Evolutionary conservation across 768 basidiomycete genomes (phyloP).

Genomic region (Pleurotus eryngii): DNA sequence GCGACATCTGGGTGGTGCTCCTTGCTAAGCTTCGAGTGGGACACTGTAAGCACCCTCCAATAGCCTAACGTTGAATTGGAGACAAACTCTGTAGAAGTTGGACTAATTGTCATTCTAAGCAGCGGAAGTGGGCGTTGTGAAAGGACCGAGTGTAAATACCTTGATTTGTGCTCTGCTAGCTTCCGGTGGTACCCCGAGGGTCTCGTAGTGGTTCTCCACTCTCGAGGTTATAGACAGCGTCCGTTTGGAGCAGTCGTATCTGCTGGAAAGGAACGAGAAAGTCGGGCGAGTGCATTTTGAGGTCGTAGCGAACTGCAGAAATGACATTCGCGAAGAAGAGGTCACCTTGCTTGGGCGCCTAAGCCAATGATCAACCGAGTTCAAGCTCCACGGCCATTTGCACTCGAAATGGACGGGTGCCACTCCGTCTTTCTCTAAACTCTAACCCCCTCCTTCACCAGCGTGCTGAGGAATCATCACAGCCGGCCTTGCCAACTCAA

Average conservation of each 20-base stretch:
- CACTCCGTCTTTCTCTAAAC: no score
- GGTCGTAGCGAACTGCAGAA: neutral
- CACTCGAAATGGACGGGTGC: no score
- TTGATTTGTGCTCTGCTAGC: slow-evolving; percentile 44
- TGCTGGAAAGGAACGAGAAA: neutral
- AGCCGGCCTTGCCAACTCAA: no score
- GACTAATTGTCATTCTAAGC: slow-evolving; percentile 22
- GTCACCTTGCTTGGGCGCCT: no score
- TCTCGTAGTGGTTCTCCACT: slow-evolving; percentile 30
- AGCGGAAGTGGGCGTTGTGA: neutral
- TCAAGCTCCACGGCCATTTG: no score
- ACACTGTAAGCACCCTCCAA: neutral
- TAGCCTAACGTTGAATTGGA: neutral
- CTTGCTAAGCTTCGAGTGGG: slow-evolving; percentile 28
- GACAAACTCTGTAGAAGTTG: slow-evolving; percentile 37
- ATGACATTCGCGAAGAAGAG: neutral
- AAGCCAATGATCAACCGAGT: no score
- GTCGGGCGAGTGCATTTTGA: neutral
- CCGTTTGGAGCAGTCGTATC: neutral
- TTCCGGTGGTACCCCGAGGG: slow-evolving; percentile 32
- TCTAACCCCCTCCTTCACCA: no score
- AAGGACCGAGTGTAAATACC: slow-evolving; percentile 17
- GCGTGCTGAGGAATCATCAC: no score
- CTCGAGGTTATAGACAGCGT: neutral
- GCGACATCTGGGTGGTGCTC: slow-evolving; percentile 48